Evolutionary conservation across 768 basidiomycete species (phyloP).

Genomic region (Leucosporidium creatinivorum): DNA sequence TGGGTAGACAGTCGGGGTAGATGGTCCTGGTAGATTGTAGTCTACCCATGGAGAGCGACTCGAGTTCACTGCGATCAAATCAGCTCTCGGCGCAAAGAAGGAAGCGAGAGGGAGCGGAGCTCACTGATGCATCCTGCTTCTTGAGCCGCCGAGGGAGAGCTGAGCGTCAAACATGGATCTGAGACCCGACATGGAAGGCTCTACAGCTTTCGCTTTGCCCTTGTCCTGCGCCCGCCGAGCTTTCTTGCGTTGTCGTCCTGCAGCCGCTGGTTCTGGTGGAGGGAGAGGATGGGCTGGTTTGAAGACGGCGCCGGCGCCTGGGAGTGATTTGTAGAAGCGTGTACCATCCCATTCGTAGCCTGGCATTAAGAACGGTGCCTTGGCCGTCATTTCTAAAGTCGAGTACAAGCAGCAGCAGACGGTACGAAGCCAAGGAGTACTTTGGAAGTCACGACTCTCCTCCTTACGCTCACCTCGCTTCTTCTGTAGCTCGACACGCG

Average conservation of each 20-base stretch:
- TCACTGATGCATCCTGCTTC: no score
- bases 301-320: background rate
- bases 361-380: constrained; percentile 3
- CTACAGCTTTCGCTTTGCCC: background rate
- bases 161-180: no score
- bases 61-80: constrained; percentile 2
- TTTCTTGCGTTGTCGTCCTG: background rate
- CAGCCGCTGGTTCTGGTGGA: background rate
- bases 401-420: background rate
- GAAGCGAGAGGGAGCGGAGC: no score
- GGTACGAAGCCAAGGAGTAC: background rate
- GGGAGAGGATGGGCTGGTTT: no score
- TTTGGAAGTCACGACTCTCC: background rate
- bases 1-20: constrained; percentile 24
- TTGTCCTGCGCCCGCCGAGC: background rate
- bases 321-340: constrained; percentile 15
- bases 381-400: background rate
- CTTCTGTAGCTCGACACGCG: background rate
- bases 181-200: background rate
- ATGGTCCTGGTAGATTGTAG: background rate
- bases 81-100: no score
- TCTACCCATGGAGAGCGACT: background rate
- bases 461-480: background rate
- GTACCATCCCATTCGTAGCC: constrained; percentile 25
- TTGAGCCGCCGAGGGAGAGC: no score